Conservation (phyloP, 257 asterid species). For the Solanum chiquidenum region DNA sequence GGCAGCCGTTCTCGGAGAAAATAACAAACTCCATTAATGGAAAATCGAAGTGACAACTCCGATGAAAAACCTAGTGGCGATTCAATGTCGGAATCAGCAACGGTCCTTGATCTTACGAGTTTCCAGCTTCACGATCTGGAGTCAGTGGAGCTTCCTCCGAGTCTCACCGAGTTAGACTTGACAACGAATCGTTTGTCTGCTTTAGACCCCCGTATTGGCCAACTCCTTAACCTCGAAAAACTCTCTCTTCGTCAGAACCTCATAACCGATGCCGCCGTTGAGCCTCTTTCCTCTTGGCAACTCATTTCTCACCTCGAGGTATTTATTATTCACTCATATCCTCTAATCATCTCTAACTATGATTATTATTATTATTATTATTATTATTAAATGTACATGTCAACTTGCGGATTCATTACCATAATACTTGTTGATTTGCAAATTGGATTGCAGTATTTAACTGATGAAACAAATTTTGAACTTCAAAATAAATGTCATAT, state of each 20-base stretch:
- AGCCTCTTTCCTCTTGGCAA: constrained; percentile 60
- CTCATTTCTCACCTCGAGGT: constrained; percentile 65
- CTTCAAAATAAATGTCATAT: neutral
- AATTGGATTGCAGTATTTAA: neutral
- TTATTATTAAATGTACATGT: neutral
- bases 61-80: constrained; percentile 3
- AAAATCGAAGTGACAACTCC: constrained; percentile 3
- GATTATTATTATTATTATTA: neutral
- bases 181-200: constrained; percentile 79
- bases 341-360: neutral
- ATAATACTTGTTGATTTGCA: neutral
- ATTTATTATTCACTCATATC: neutral
- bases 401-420: neutral
- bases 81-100: constrained; percentile 14
- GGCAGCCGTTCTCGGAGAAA: neutral
- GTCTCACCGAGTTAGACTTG: constrained; percentile 71
- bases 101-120: constrained; percentile 68
- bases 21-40: neutral
- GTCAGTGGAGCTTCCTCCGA: constrained; percentile 56
- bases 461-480: neutral
- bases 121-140: constrained; percentile 84
- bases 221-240: constrained; percentile 63
- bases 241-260: constrained; percentile 93
- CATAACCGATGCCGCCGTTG: constrained; percentile 46
- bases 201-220: constrained; percentile 74